Percentiles rank a stretch among this genome's conserved stretches.
These are phyloP conservation scores for Cardamine chenopodiifolia DNA, from an alignment of 345 rosid species.

Conservation along the genomic window DNA sequence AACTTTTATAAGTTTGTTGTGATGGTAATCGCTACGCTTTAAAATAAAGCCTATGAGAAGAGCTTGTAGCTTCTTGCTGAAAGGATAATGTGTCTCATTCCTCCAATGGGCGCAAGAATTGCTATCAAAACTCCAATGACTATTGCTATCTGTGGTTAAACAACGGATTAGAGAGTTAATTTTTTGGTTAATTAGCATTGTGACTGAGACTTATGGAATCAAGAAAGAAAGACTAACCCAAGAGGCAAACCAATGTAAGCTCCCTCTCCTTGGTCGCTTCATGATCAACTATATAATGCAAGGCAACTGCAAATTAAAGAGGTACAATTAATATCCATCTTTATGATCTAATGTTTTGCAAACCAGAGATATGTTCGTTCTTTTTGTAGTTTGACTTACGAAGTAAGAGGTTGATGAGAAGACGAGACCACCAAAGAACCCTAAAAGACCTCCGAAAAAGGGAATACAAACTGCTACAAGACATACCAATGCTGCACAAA, in stretches of 20 bases:
- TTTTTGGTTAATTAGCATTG: background rate
- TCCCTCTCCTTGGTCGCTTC: conserved; percentile 43
- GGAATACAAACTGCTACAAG: conserved; percentile 58
- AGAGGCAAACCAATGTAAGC: conserved; percentile 40
- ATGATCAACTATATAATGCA: conserved; percentile 58
- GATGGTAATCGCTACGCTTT: background rate
- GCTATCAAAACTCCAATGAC: conserved; percentile 38
- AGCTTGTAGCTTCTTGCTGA: conserved; percentile 44
- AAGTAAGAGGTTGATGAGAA: conserved; percentile 60
- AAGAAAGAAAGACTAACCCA: conserved; percentile 42
- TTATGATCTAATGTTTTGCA: background rate
- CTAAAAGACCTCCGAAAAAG: conserved; percentile 63
- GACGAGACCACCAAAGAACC: conserved; percentile 63
- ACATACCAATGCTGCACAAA: conserved; percentile 48
- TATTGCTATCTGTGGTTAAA: conserved; percentile 30
- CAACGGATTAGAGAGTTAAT: background rate
- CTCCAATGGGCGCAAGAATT: conserved; percentile 43
- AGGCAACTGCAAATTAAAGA: conserved; percentile 48
- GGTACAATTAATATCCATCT: background rate
- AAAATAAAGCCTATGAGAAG: conserved; percentile 34
- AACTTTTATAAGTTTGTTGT: background rate
- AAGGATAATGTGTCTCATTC: conserved; percentile 43
- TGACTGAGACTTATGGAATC: conserved; percentile 2
- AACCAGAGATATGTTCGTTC: background rate
- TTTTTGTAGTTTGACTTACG: conserved; percentile 41